Evolutionary conservation across 139 green algal species (phyloP), one percentile per base, ranked within the genome.

Genomic region (Chlorella sp.): DNA sequence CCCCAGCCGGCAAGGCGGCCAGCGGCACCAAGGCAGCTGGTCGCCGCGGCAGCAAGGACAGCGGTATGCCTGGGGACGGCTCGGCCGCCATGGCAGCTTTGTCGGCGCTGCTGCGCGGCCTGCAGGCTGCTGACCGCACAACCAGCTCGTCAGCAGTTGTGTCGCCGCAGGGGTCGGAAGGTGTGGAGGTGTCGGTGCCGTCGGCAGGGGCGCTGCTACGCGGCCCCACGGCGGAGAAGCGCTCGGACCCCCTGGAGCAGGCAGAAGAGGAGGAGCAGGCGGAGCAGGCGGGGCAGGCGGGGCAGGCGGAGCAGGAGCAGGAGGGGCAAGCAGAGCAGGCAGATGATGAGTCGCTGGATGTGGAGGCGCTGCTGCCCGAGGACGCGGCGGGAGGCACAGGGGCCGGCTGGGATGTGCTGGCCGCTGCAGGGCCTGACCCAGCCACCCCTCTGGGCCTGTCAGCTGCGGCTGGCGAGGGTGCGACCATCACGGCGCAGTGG

Each of bases 81-180:
- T 26, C n/a, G 6, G 36, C 6, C 13, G 77, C 77, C 58, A 73
- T 83, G 77, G 77, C 60, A 0, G 77, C 34, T 24, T 60, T 83
- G 60, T 83, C 77, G 14, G 58, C 58, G 22, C 77, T 83, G 77
- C 41, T 83, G 4, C 58, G 32, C 32, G 22, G 30, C 38, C 43
- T 83, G 26, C 34, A 68, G 54, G 20, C 44, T 7, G 20, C 38
- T 28, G 77, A 51, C 24, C 24, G 54, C 30, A 73, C 22, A 14
- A 41, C 40, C 40, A 14, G 36, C 51, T 60, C 51, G 36, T 43
- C 40, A 44, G 58, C 74, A 56, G 60, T 73, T 22, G 77, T 83
- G 38, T 83, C 58, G 28, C 77, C 58, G 60, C 77, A 83, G 54
- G 22, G 22, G 22, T 70, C 56, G 28, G 76, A 82, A 32, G 16